phyloP scores from a whole-genome alignment of 306 rosid genomes.

The Ammopiptanthus mongolicus region DNA sequence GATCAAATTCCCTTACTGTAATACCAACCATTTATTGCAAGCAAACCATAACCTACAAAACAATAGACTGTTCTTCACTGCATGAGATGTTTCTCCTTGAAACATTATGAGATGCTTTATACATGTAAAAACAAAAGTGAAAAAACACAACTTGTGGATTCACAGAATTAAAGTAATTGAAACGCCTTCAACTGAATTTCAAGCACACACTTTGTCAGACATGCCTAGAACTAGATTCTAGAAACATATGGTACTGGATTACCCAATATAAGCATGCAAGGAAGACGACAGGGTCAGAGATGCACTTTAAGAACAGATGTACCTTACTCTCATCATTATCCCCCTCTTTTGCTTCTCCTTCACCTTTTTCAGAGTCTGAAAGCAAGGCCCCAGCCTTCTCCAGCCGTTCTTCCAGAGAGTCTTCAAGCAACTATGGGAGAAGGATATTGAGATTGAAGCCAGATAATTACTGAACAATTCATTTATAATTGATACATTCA shows the following conservation, averaged over 20 bases:
- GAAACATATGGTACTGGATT: not conserved
- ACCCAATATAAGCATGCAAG: not conserved
- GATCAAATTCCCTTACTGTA: not conserved
- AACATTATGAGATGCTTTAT: too few relatives aligned
- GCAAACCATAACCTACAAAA: not conserved
- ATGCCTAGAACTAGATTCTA: not conserved
- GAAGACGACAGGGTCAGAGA: not conserved
- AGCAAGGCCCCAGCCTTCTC: conserved; percentile 73
- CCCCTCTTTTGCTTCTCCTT: conserved; percentile 82
- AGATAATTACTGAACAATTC: not conserved
- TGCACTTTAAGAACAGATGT: conserved; percentile 1
- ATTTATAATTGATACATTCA: not conserved
- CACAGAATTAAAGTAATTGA: not conserved
- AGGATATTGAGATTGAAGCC: conserved; percentile 12
- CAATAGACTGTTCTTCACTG: not conserved
- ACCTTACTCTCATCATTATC: conserved; percentile 89
- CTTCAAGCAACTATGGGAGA: conserved; percentile 75
- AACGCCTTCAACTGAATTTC: not conserved
- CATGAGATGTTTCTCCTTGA: not conserved
- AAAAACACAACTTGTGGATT: conserved; percentile 3
- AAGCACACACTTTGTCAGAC: not conserved
- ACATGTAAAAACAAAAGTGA: conserved; percentile 6
- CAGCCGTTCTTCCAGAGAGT: conserved; percentile 78
- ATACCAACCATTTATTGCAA: not conserved
- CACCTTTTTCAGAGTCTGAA: conserved; percentile 85